Base-by-base conservation (phyloP, 345 rosid species). In the Eutrema heterophyllum region DNA sequence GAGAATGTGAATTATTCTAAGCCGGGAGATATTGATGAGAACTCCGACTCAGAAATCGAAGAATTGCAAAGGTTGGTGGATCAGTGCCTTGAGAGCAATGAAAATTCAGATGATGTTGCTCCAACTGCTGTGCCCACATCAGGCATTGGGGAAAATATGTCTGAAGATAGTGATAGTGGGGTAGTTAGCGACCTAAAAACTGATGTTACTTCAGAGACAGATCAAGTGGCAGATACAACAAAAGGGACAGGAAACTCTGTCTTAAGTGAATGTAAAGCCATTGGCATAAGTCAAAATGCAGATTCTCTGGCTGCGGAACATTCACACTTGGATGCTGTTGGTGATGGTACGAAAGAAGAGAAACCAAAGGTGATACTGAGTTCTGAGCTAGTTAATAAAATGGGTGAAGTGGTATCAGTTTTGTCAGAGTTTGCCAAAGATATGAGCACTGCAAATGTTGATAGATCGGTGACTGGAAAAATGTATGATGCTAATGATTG, bases 11-110 rank as follows among this genome's bases (percentile, higher is more conserved):
- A 64, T 38, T 50, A 53, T 40, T 67, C 78, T n/a, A 81, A 69
- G 58, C 32, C 69, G 18, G 59, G 46, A 51, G 82, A 72, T 53
- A 72, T 54, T 60, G 52, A 67, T 60, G 74, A 48, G 68, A 76
- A 77, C 64, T 85, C 86, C 3, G 33, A 75, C 33, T 67, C 80
- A 80, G 85, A 76, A 6, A 36, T 38, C 0, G 70, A 69, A 54
- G 79, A 76, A 14, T 14, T 76, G 75, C 79, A 78, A 53, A 82
- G 74, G 45, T 51, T 68, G 67, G 76, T 71, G 33, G 90, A 82
- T 49, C 81, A 59, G 13, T 75, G 81, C 68, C 69, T 52, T 26
- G 91, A 78, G 72, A 83, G 68, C 71, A 65, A 75, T 64, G 85
- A 67, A 33, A 83, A 80, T 64, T 76, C 77, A 59, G 88, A 83